A percentile compares a stretch with the other conserved stretches of the same genome.
phyloP scores from a whole-genome alignment of 768 basidiomycete species.

The Lentinula detonsa region DNA sequence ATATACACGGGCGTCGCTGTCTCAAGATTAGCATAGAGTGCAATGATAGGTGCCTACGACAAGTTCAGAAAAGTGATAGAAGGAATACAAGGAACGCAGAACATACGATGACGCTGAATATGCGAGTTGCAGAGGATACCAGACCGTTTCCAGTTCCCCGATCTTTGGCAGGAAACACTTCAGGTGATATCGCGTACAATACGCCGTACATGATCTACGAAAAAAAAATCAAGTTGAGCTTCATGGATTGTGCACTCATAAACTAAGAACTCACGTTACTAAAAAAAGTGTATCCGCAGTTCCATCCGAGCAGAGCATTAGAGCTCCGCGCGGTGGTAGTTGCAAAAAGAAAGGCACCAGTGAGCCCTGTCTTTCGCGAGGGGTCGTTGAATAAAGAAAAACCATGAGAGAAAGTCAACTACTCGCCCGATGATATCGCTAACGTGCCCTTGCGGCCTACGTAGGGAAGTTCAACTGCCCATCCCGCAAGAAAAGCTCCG shows the following conservation, averaged over 20 bases:
- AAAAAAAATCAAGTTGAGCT: background rate
- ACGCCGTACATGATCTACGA: conserved; percentile 75
- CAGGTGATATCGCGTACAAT: conserved; percentile 62
- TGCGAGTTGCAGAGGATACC: conserved; percentile 49
- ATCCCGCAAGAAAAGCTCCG: conserved; percentile 66
- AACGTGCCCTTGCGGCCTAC: conserved; percentile 66
- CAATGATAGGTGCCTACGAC: conserved; percentile 64
- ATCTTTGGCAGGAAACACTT: conserved; percentile 68
- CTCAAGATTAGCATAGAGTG: conserved; percentile 56
- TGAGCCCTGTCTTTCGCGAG: conserved; percentile 51
- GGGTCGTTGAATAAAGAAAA: conserved; percentile 37
- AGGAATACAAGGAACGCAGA: background rate
- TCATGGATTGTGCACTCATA: background rate
- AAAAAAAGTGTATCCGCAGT: conserved; percentile 67
- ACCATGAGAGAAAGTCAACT: conserved; percentile 7
- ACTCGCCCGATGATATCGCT: conserved; percentile 56
- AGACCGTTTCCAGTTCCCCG: conserved; percentile 70
- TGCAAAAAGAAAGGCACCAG: conserved; percentile 69
- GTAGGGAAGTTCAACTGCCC: conserved; percentile 58
- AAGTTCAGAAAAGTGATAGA: background rate
- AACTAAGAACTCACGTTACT: conserved; percentile 39
- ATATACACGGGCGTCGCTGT: conserved; percentile 71
- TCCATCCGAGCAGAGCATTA: conserved; percentile 69
- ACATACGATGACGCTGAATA: conserved; percentile 67
- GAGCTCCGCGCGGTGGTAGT: conserved; percentile 71